These are phyloP conservation scores for Vitellaria paradoxa DNA, from an alignment of 179 eudicot genomes.

Conservation along the genomic window DNA sequence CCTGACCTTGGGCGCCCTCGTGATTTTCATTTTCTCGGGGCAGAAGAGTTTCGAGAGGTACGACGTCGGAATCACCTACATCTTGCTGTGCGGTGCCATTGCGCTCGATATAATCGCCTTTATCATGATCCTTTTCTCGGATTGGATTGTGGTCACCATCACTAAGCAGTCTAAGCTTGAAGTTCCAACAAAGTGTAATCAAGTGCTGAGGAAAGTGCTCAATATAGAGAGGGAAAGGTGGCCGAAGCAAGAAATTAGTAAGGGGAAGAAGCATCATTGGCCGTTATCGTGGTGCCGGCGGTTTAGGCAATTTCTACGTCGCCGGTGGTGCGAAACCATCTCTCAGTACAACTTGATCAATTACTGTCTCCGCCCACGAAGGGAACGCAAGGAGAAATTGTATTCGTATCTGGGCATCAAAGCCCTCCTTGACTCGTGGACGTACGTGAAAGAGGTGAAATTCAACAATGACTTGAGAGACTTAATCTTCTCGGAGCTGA, in stretches of 20 bases:
- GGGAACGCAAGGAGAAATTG: not conserved
- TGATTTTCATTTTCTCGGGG: slow-evolving; percentile 11
- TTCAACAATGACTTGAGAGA: not conserved
- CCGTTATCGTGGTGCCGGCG: not conserved
- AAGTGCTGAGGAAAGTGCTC: not conserved
- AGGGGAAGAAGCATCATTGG: not conserved
- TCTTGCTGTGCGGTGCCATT: slow-evolving; percentile 23
- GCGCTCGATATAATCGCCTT: slow-evolving; percentile 15
- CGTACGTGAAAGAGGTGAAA: not conserved
- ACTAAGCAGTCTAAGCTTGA: slow-evolving; percentile 2
- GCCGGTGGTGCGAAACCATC: slow-evolving; percentile 23
- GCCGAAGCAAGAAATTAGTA: not conserved
- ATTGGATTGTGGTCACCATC: slow-evolving; percentile 15
- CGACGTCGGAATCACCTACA: slow-evolving; percentile 22
- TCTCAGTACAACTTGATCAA: slow-evolving; percentile 19
- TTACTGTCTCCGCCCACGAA: slow-evolving; percentile 17
- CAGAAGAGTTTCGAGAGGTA: not conserved
- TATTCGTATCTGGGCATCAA: not conserved
- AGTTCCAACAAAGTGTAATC: not conserved
- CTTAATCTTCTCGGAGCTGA: not conserved
- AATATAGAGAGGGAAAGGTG: not conserved
- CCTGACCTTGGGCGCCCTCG: slow-evolving; percentile 10
- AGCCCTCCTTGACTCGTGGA: not conserved
- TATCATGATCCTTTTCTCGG: slow-evolving; percentile 16
- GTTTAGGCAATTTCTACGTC: not conserved